Conservation (phyloP, 139 green algal species). For the Picochlorum sp. region DNA sequence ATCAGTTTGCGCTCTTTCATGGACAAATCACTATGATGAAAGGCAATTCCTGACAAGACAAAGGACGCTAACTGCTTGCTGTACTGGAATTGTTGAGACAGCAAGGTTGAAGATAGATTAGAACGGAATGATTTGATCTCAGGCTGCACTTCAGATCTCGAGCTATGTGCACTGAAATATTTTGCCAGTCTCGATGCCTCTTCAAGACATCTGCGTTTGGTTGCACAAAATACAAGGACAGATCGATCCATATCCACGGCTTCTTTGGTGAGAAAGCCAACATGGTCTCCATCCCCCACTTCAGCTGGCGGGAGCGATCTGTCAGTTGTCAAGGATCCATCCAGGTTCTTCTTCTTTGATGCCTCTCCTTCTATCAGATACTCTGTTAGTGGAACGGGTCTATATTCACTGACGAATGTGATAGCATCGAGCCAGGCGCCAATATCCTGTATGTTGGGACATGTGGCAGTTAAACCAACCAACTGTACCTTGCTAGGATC, state of each 20-base stretch:
- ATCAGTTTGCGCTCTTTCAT: conserved; percentile 50
- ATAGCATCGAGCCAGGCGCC: conserved; percentile 78
- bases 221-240: conserved; percentile 79
- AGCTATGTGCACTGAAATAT: background rate
- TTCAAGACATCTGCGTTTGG: conserved; percentile 23
- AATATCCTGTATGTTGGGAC: conserved; percentile 70
- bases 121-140: background rate
- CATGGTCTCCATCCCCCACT: conserved; percentile 30
- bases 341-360: background rate
- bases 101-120: conserved; percentile 6
- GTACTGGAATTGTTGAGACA: background rate
- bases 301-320: background rate
- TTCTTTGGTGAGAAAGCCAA: conserved; percentile 51
- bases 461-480: conserved; percentile 88
- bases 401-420: conserved; percentile 72
- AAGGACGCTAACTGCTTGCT: background rate
- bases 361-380: conserved; percentile 50
- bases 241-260: conserved; percentile 52
- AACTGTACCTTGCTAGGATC: conserved; percentile 53
- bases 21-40: conserved; percentile 57
- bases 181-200: background rate
- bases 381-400: conserved; percentile 77
- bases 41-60: conserved; percentile 54
- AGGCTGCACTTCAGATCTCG: background rate
- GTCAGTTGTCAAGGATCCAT: background rate